These are phyloP conservation scores for Dipteronia sinensis DNA, from an alignment of 345 rosid species.

Conservation along the genomic window DNA sequence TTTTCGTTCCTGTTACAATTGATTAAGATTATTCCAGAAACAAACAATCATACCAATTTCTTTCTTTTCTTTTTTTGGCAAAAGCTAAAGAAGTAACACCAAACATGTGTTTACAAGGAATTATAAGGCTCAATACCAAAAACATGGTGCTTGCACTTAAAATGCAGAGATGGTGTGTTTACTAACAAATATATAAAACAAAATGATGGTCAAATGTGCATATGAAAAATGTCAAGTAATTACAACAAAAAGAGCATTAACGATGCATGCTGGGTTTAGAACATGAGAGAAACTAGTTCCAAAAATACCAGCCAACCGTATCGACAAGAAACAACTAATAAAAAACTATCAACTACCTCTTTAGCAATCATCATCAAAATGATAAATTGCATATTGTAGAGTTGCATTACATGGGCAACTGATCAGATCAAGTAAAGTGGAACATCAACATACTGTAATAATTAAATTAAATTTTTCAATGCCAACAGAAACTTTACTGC, in stretches of 20 bases:
- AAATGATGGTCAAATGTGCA: neutral
- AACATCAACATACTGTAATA: slow-evolving; percentile 1
- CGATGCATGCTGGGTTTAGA: neutral
- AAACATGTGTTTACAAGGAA: too few relatives aligned
- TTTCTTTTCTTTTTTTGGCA: neutral
- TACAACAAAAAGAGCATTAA: neutral
- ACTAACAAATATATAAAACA: neutral
- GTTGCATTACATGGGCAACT: neutral
- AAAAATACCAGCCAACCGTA: neutral
- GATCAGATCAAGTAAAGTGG: slow-evolving; percentile 1
- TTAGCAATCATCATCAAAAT: neutral
- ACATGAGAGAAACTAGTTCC: neutral
- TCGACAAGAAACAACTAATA: neutral
- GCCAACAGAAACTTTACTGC: neutral
- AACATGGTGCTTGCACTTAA: too few relatives aligned
- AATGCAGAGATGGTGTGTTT: too few relatives aligned
- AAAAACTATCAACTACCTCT: neutral
- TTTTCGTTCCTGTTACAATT: slow-evolving; percentile 43
- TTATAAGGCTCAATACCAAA: too few relatives aligned
- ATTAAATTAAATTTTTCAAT: neutral
- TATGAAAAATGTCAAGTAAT: neutral
- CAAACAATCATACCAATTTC: neutral
- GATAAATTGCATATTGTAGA: neutral
- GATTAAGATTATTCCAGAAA: slow-evolving; percentile 13
- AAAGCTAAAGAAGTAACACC: neutral